Base-by-base conservation (phyloP, 2,329 filamentous ascomycete genomes). In the Pseudogymnoascus pannorum region DNA sequence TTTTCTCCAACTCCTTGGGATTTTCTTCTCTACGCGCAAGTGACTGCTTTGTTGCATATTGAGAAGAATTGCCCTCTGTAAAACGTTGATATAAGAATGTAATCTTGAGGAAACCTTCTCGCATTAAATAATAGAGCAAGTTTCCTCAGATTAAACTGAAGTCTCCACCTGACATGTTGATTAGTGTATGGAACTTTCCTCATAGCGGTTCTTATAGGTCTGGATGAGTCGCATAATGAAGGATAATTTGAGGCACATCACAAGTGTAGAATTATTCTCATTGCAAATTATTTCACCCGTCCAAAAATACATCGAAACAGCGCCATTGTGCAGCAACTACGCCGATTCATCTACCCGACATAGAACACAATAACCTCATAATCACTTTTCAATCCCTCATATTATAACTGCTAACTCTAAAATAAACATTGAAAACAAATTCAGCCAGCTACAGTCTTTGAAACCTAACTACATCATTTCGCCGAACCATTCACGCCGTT, bases 401-500 rank as follows among this genome's bases (percentile, higher is more conserved):
- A 58, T 58, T 58, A 58, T 38, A 58, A 38, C 57, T 22, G 22
- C 36, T 38, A 38, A 58, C 18, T n/a, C 16, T 16, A 38, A 58
- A 58, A 58, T 58, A 38, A 33, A 38, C 36, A 58, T 18, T 38
- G 57, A 58, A 58, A 33, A n/a, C 20, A 38, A 40, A 58, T 58
- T 22, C 57, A 2, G 24, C 16, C 57, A 26, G 18, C 33, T 24
- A 58, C 18, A 20, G 20, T 16, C 33, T 58, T 24, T 33, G 7
- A 38, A 36, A 31, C 4, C 8, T 16, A 5, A 54, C 9, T 4
- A 12, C 9, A 31, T 38, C 14, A 58, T 58, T 58, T 36, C 11
- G 57, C 57, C 24, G 57, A 58, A 5, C 80, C 79, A 0, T 80
- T 80, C 1, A 81, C 77, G 57, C 40, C 44, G n/a, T 60, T 60